Evolutionary conservation across 1,139 yeast species (phyloP), one percentile per base, ranked within the genome.

Genomic region (Candida sp.): DNA sequence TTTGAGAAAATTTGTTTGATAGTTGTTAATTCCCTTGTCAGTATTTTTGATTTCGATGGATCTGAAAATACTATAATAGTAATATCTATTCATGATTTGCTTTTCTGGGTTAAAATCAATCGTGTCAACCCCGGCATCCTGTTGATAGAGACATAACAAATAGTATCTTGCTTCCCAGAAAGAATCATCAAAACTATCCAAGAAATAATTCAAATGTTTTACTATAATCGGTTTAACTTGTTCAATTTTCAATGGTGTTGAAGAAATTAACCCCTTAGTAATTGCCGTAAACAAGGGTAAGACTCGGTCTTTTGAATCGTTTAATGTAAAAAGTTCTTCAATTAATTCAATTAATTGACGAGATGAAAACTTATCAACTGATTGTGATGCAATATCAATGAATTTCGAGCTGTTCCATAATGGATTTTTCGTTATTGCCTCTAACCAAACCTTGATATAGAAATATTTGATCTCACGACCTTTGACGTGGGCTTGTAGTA

Each of bases 391-490:
- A 4, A 61, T 48, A 2, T 56, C 49, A 1, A 71, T 52, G 38
- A 77, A 70, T 2, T 53, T 55, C 3, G 52, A 49, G 2, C 66
- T 55, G 7, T 46, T 51, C 66, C 77, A 67, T 35, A 56, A 44
- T 3, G 44, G 39, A 21, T 56, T 50, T 4, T 50, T 45, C 3
- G 54, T 41, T 9, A 73, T 61, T 4, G 72, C 64, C 2, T 52
- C 43, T 11, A 66, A 61, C 84, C 87, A 83, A 11, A 70, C 57
- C 0, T 53, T 47, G 4, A 63, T 58, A 40, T 81, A 66, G 50
- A 85, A 84, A 4, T 62, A 60, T 7, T 62, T 63, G 36, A 81
- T 65, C 43, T 84, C 89, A 66, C 95, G 77, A 5, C 84, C 84
- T 50, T 69, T 75, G 4, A 73, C 66, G 54, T 73, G 77, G 8